Base-by-base conservation (phyloP, 352 stramenopile genomes). In the Globisporangium canariense region DNA sequence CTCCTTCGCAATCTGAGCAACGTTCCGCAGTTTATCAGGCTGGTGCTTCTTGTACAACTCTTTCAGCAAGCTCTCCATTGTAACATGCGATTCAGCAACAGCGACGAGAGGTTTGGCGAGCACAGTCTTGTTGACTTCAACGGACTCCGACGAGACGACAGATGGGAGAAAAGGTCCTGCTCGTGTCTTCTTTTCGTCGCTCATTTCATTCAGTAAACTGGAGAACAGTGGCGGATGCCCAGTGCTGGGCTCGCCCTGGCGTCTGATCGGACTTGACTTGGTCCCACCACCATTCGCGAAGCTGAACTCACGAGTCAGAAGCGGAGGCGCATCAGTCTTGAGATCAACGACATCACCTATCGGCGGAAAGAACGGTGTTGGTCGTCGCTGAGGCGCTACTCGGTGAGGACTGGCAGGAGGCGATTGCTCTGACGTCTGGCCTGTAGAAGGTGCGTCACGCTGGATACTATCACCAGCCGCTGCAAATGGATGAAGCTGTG, bases 21-120 rank as follows among this genome's bases (percentile, higher is more conserved):
- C 81, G n/a, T 88, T 90, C 63, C 82, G 81, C 13, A 91, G 52
- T 47, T 89, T 84, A 57, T 92, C 82, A 1, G 83, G 86, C 58
- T 94, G 83, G 50, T 94, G 86, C 32, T 85, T 88, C 40, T 74
- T 76, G 71, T 91, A 94, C 46, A 94, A 66, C 18, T 91, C 80
- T 22, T 67, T 81, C 32, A 94, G 65, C 22, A 92, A 59, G 9
- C 25, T 65, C 43, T 89, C 76, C 43, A 94, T 56, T 1, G 79
- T 89, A 25, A 87, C 25, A 1, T 57, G 30, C 3, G 11, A 18
- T 25, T 58, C 51, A 30, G 5, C 36, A 16, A 41, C 36, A 36
- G 30, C 11, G 18, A 36, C 14, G 7, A 9, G 20, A n/a, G 20
- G 4, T n/a, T 63, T 53, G 38, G 38, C 16, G 20, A 34, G 28